These are phyloP conservation scores for Ensete glaucum DNA, from an alignment of 176 grass and related monocot genomes.

Conservation along the genomic window DNA sequence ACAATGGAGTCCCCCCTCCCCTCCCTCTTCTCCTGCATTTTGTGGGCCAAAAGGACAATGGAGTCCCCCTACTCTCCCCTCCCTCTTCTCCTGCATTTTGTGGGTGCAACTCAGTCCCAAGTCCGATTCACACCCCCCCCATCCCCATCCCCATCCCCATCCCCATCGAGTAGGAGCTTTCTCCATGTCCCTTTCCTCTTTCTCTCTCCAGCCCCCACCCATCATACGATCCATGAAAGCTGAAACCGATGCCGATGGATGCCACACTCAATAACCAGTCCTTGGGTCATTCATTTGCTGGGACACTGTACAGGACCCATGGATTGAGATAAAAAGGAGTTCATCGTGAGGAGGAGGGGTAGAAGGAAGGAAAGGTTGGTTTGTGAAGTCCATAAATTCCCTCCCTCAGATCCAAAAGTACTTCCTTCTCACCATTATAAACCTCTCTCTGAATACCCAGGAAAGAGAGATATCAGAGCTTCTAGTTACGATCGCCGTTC, in stretches of 20 bases:
- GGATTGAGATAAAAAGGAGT: neutral
- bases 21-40: neutral
- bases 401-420: neutral
- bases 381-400: neutral
- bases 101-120: slow-evolving; percentile 1
- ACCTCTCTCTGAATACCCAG: neutral
- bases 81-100: neutral
- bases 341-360: neutral
- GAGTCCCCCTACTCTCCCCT: neutral
- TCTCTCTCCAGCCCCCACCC: slow-evolving; percentile 7
- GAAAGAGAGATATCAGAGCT: neutral
- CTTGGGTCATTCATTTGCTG: slow-evolving; percentile 6
- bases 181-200: slow-evolving; percentile 2
- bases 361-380: neutral
- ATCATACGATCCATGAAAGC: neutral
- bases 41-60: slow-evolving; percentile 1
- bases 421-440: neutral
- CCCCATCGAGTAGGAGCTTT: slow-evolving; percentile 7
- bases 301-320: neutral
- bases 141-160: too few species aligned
- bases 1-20: neutral
- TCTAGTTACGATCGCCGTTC: neutral
- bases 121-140: neutral
- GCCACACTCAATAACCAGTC: slow-evolving; percentile 6
- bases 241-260: slow-evolving; percentile 13